Evolutionary conservation across 208 protist genomes (phyloP).

Genomic region (Sergeia podlipaevii): DNA sequence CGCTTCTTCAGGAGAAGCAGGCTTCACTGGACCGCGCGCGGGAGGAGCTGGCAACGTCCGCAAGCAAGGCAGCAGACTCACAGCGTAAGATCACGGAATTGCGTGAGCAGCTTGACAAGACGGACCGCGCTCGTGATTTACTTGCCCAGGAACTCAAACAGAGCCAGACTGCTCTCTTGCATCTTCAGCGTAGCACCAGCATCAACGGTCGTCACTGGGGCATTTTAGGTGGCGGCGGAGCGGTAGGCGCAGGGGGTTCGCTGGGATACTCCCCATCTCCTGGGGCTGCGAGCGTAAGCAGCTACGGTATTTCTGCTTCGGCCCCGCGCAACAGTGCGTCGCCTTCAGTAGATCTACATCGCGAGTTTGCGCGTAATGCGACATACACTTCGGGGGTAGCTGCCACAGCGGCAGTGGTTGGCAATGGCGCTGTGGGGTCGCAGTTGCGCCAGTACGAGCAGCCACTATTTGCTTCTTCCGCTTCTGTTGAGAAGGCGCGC

Average conservation of each 20-base stretch:
- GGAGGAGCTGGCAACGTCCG: constrained; percentile 38
- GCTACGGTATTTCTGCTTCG: too few relatives aligned
- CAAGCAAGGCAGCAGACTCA: constrained; percentile 32
- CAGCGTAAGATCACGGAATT: constrained; percentile 59
- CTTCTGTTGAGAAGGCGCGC: too few relatives aligned
- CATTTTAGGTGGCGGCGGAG: constrained; percentile 13
- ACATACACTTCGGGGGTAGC: too few relatives aligned
- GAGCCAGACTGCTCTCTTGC: constrained; percentile 69
- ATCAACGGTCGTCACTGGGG: constrained; percentile 68
- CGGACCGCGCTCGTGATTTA: constrained; percentile 52
- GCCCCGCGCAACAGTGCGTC: neutral
- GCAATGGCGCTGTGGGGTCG: too few relatives aligned
- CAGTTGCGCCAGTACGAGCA: too few relatives aligned
- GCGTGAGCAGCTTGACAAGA: constrained; percentile 59
- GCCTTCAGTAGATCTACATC: neutral
- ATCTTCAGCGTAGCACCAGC: constrained; percentile 74
- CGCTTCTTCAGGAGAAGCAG: constrained; percentile 55
- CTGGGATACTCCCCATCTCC: too few relatives aligned
- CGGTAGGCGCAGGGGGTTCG: neutral
- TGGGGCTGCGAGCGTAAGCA: too few relatives aligned
- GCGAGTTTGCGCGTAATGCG: neutral
- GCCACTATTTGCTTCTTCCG: too few relatives aligned
- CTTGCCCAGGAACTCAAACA: constrained; percentile 72
- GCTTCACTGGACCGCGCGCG: constrained; percentile 21
- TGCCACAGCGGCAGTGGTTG: too few relatives aligned